Evolutionary conservation across 2,329 filamentous ascomycete genomes (phyloP).

Genomic region (Lachnellula willkommii): DNA sequence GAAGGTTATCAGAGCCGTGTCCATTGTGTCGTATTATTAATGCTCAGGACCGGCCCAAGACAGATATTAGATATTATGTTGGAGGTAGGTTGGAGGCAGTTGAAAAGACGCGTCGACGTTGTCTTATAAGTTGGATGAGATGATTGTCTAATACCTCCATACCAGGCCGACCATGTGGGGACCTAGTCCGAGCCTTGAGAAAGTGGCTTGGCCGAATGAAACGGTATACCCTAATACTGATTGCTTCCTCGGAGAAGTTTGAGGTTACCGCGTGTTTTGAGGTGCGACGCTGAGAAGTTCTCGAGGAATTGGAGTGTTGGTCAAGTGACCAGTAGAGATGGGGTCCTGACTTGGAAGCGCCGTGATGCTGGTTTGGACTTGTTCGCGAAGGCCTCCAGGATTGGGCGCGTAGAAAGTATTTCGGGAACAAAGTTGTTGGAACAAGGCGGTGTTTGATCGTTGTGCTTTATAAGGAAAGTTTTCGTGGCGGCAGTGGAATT

Average conservation of each 20-base stretch:
- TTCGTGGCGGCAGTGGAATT: not conserved
- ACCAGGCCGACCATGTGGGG: not conserved
- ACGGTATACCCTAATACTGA: not conserved
- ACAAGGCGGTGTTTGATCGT: constrained; percentile 13
- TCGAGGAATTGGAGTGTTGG: constrained; percentile 13
- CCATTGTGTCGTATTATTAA: constrained; percentile 18
- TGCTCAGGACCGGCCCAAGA: constrained; percentile 15
- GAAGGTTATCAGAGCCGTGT: constrained; percentile 63
- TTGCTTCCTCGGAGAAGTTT: constrained; percentile 11
- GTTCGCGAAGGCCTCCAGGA: not conserved
- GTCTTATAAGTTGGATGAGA: constrained; percentile 1
- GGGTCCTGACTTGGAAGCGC: constrained; percentile 11
- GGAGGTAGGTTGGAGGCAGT: not conserved
- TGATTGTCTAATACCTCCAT: constrained; percentile 14
- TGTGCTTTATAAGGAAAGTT: not conserved
- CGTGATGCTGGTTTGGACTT: constrained; percentile 3
- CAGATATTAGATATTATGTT: not conserved
- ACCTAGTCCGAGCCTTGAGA: not conserved
- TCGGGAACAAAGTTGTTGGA: not conserved
- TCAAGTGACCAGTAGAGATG: constrained; percentile 12
- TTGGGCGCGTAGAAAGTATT: not conserved
- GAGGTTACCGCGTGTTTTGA: constrained; percentile 19
- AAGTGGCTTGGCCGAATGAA: not conserved
- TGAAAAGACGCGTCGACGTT: not conserved
- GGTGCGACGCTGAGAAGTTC: constrained; percentile 5